phyloP scores from a whole-genome alignment of 2,329 filamentous ascomycete genomes.

The Trichoderma breve region DNA sequence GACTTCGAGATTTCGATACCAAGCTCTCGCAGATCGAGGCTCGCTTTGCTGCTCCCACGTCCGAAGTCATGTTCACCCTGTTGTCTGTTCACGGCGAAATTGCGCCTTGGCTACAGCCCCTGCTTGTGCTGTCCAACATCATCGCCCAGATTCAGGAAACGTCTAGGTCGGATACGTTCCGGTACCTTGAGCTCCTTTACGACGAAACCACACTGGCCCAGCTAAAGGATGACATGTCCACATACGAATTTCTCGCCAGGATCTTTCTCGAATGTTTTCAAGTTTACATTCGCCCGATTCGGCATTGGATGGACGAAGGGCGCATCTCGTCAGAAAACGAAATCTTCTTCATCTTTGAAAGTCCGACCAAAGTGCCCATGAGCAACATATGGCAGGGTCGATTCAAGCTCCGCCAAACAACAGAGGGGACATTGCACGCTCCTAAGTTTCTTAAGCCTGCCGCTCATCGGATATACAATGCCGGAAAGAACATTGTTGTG shows the following conservation, averaged over 20 bases:
- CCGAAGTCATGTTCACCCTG: constrained; percentile 64
- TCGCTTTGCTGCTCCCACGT: constrained; percentile 53
- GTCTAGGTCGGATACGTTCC: constrained; percentile 56
- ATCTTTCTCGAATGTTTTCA: constrained; percentile 81
- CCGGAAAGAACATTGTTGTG: constrained; percentile 85
- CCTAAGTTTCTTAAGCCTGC: constrained; percentile 73
- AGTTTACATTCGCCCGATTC: constrained; percentile 77
- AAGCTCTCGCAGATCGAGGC: constrained; percentile 59
- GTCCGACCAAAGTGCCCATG: constrained; percentile 54
- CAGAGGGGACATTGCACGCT: constrained; percentile 61
- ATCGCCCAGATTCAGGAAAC: constrained; percentile 55
- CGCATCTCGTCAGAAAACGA: constrained; percentile 63
- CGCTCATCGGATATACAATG: constrained; percentile 72
- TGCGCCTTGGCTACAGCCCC: constrained; percentile 48
- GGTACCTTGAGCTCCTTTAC: constrained; percentile 77
- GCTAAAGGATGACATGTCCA: constrained; percentile 59
- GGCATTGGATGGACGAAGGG: constrained; percentile 81
- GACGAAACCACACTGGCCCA: constrained; percentile 68
- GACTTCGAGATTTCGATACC: constrained; percentile 58
- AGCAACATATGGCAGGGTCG: constrained; percentile 73
- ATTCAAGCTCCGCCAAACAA: constrained; percentile 63
- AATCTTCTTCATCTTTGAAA: constrained; percentile 72
- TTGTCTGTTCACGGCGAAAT: constrained; percentile 60
- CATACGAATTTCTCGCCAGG: constrained; percentile 62
- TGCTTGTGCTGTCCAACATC: constrained; percentile 61